Conservation (phyloP, 768 basidiomycete genomes). For the Leucocoprinus sp. region DNA sequence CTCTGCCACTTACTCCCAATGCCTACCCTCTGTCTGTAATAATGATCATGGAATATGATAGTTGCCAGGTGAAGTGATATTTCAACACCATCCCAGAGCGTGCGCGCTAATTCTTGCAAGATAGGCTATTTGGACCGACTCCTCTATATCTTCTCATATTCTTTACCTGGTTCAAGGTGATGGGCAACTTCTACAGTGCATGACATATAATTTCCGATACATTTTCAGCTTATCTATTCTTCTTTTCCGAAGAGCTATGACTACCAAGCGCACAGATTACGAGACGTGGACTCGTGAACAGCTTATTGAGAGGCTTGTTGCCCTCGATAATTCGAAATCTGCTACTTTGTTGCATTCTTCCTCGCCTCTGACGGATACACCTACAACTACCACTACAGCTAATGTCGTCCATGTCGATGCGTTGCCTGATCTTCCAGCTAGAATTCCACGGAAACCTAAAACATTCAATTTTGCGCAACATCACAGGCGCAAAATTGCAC, state of each 20-base stretch:
- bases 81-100: too few relatives aligned
- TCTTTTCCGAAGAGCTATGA: slow-evolving; percentile 10
- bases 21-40: too few relatives aligned
- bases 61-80: too few relatives aligned
- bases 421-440: too few relatives aligned
- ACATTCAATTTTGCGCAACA: slow-evolving; percentile 60
- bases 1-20: too few relatives aligned
- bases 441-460: slow-evolving; percentile 4
- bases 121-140: too few relatives aligned
- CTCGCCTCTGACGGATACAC: neutral
- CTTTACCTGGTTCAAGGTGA: too few relatives aligned
- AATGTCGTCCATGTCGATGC: slow-evolving; percentile 10
- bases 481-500: slow-evolving; percentile 82
- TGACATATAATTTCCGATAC: slow-evolving; percentile 3
- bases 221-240: slow-evolving; percentile 7
- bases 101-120: too few relatives aligned
- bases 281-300: slow-evolving; percentile 45
- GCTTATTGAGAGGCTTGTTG: slow-evolving; percentile 54
- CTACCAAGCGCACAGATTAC: slow-evolving; percentile 17
- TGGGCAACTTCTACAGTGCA: too few relatives aligned
- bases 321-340: slow-evolving; percentile 39
- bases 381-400: slow-evolving; percentile 10
- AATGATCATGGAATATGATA: too few relatives aligned
- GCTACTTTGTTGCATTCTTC: neutral
- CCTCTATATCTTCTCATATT: too few relatives aligned